A percentile compares a stretch with the other conserved stretches of the same genome.
These are phyloP conservation scores for Prunus padus DNA, from an alignment of 306 rosid species.

Conservation along the genomic window DNA sequence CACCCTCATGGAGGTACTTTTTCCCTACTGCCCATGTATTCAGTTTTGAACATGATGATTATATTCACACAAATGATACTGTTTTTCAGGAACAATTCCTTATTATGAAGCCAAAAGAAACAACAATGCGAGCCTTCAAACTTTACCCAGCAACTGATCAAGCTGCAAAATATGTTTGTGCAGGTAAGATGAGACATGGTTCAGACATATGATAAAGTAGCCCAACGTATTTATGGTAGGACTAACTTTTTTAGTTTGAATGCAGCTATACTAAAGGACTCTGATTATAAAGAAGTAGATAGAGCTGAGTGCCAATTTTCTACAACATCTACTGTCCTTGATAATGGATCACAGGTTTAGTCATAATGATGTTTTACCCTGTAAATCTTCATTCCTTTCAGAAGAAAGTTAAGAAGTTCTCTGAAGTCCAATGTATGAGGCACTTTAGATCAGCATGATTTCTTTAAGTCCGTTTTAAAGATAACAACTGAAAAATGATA, in stretches of 20 bases:
- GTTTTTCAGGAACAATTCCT: conserved; percentile 72
- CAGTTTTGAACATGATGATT: background rate
- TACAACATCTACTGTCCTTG: conserved; percentile 74
- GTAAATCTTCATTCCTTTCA: conserved; percentile 3
- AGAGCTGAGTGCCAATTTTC: conserved; percentile 95
- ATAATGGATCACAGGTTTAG: conserved; percentile 83
- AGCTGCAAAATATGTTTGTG: conserved; percentile 83
- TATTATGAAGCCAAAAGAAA: conserved; percentile 84
- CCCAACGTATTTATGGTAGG: background rate
- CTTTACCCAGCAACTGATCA: conserved; percentile 76
- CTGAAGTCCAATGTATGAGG: background rate
- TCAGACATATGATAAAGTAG: conserved; percentile 9
- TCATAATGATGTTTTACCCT: background rate
- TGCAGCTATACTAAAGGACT: conserved; percentile 89
- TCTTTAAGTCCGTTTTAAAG: background rate
- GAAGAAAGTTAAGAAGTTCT: background rate
- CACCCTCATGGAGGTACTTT: conserved; percentile 81
- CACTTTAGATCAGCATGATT: background rate
- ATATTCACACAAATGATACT: conserved; percentile 9
- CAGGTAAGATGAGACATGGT: conserved; percentile 50
- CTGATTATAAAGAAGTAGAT: conserved; percentile 81
- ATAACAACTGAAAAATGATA: background rate
- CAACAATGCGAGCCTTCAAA: conserved; percentile 59
- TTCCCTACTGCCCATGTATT: background rate
- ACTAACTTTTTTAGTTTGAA: conserved; percentile 5